Evolutionary conservation across 2,329 filamentous ascomycete genomes (phyloP).

Genomic region (Decorospora gaudefroyi): DNA sequence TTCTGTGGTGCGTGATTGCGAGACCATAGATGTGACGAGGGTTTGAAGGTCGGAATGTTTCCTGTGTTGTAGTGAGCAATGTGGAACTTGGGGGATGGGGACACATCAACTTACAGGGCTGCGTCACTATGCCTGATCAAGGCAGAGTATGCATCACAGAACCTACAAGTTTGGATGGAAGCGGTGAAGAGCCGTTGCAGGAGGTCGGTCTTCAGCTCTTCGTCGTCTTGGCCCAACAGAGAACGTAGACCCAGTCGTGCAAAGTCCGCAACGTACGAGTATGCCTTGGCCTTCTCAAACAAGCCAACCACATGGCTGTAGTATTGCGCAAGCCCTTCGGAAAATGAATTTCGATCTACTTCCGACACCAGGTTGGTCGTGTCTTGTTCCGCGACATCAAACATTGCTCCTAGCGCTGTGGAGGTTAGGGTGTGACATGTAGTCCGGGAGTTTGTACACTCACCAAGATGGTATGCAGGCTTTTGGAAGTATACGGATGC

Average conservation of each 20-base stretch:
- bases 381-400: constrained; percentile 47
- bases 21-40: constrained; percentile 57
- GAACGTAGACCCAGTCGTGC: constrained; percentile 67
- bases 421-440: constrained; percentile 21
- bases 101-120: constrained; percentile 56
- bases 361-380: constrained; percentile 68
- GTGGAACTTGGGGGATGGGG: background rate
- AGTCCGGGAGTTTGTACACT: constrained; percentile 37
- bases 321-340: constrained; percentile 79
- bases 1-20: constrained; percentile 39
- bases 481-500: constrained; percentile 80
- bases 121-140: constrained; percentile 73
- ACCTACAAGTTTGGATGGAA: constrained; percentile 76
- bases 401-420: constrained; percentile 39
- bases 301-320: constrained; percentile 83
- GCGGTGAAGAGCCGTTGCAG: constrained; percentile 83
- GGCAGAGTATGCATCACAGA: constrained; percentile 79
- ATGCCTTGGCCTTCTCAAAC: constrained; percentile 76
- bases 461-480: constrained; percentile 81
- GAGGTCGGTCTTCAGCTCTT: constrained; percentile 55
- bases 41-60: constrained; percentile 72
- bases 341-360: constrained; percentile 68
- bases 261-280: constrained; percentile 84
- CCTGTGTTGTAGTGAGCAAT: constrained; percentile 33
- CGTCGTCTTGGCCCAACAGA: constrained; percentile 33